Conservation (phyloP, 2,329 filamentous ascomycete genomes). For the Alternaria triticina region DNA sequence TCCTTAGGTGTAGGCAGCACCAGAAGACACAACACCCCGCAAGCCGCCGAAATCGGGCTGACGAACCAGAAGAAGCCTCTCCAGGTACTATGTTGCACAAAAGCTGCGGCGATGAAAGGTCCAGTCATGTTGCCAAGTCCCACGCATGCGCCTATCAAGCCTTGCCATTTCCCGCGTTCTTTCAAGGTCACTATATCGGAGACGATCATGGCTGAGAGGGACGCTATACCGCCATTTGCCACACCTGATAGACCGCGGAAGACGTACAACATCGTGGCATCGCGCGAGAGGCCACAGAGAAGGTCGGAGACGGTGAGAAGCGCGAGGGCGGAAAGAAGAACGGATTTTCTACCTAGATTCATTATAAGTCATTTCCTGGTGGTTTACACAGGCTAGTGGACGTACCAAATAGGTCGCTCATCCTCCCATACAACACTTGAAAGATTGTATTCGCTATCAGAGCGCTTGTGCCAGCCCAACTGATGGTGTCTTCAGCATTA, state of each 20-base stretch:
- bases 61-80: conserved; percentile 31
- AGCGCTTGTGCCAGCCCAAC: conserved; percentile 61
- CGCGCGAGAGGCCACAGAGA: conserved; percentile 64
- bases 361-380: background rate
- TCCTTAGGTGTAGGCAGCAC: conserved; percentile 52
- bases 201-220: conserved; percentile 46
- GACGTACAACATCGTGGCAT: conserved; percentile 64
- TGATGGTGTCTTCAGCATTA: conserved; percentile 57
- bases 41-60: conserved; percentile 20
- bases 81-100: conserved; percentile 27
- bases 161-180: conserved; percentile 48
- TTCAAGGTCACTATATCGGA: conserved; percentile 46
- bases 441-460: conserved; percentile 67
- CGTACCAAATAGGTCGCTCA: conserved; percentile 65
- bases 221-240: conserved; percentile 66
- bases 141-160: conserved; percentile 36
- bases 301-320: conserved; percentile 64
- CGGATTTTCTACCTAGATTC: conserved; percentile 17
- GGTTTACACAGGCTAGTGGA: background rate
- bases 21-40: conserved; percentile 17
- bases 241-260: conserved; percentile 66
- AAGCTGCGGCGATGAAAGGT: conserved; percentile 33
- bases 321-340: conserved; percentile 61
- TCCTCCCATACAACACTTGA: conserved; percentile 67
- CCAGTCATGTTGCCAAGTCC: conserved; percentile 33